Percentiles rank a stretch among this genome's conserved stretches.
Evolutionary conservation across 495 filamentous ascomycete genomes (phyloP).

Genomic region (Halenospora varia): DNA sequence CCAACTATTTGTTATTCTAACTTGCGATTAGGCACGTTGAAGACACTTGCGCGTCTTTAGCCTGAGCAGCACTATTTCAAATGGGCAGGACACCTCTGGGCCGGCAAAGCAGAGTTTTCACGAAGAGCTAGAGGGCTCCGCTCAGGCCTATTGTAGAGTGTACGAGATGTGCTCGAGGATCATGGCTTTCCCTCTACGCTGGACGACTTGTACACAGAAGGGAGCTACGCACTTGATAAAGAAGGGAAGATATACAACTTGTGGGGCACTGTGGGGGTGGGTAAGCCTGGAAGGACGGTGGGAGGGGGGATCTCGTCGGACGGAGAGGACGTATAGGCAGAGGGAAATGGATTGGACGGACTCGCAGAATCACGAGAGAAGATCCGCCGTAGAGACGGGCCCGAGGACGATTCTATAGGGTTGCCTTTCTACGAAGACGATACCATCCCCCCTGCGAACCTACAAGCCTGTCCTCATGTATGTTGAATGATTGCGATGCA

Average conservation of each 20-base stretch:
- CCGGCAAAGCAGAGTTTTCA: background rate
- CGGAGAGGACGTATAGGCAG: background rate
- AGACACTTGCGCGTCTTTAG: background rate
- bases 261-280: background rate
- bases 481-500: no score
- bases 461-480: no score
- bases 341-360: background rate
- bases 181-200: background rate
- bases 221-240: background rate
- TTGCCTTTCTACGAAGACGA: background rate
- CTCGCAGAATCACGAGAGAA: background rate
- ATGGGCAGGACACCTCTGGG: background rate
- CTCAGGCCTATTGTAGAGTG: background rate
- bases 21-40: background rate
- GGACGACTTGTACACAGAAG: background rate
- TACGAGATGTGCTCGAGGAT: background rate
- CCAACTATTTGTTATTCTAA: background rate
- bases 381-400: background rate
- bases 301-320: conserved; percentile 1
- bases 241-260: conserved; percentile 3
- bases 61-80: background rate
- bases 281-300: background rate
- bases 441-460: no score
- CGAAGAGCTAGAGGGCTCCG: background rate
- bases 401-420: background rate